Conservation (phyloP, 352 stramenopile genomes). For the Pythium myriotylum region DNA sequence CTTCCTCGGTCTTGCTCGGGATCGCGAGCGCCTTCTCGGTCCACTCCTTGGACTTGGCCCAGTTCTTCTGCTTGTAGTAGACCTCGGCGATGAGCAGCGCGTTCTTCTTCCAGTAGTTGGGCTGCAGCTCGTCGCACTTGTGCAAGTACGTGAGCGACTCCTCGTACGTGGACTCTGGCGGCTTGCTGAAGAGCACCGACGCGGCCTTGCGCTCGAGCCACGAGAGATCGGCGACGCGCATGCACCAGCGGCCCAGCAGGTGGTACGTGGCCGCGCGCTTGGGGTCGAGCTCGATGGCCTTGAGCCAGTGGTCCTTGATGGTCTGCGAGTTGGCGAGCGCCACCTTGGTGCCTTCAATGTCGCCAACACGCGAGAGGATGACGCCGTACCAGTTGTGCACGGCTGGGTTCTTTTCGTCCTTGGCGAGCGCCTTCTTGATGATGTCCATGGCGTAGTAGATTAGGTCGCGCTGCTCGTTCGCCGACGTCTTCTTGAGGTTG, state of each 20-base stretch:
- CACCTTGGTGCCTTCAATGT: conserved; percentile 88
- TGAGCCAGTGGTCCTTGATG: conserved; percentile 84
- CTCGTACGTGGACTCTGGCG: conserved; percentile 80
- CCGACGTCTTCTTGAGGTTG: conserved; percentile 30
- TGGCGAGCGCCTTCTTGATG: conserved; percentile 47
- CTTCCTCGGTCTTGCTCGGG: conserved; percentile 58
- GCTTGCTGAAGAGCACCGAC: conserved; percentile 77
- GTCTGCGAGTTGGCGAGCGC: conserved; percentile 81
- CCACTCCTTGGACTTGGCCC: conserved; percentile 68
- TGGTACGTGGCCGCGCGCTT: conserved; percentile 76
- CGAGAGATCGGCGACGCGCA: conserved; percentile 80
- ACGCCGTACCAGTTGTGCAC: conserved; percentile 89
- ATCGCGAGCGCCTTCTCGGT: conserved; percentile 67
- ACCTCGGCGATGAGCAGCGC: conserved; percentile 79
- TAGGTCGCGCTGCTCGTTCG: conserved; percentile 37
- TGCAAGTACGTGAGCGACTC: conserved; percentile 78
- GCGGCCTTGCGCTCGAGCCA: conserved; percentile 88
- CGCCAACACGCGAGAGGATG: conserved; percentile 80
- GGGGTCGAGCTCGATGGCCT: conserved; percentile 74
- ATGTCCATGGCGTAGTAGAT: conserved; percentile 54
- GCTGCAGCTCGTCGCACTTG: conserved; percentile 73
- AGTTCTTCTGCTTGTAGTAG: conserved; percentile 82
- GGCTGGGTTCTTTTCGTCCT: conserved; percentile 42
- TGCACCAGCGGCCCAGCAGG: conserved; percentile 81
- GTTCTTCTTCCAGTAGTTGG: conserved; percentile 87